Base-by-base conservation (phyloP, 2,329 filamentous ascomycete species). In the Orbilia blumenaviensis region DNA sequence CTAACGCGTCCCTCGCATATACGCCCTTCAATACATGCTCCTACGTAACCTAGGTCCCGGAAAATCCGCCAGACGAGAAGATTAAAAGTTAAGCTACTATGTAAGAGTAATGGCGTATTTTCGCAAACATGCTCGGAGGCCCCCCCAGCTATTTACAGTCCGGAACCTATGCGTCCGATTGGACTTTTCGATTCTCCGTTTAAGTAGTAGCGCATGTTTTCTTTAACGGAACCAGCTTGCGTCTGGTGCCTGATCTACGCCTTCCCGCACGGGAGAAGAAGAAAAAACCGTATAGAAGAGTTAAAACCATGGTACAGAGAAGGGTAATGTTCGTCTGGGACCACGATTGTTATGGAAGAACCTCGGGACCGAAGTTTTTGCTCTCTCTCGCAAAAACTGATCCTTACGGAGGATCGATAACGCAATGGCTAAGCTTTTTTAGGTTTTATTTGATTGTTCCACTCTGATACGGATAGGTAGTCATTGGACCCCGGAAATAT, bases 211-310 rank as follows among this genome's bases (percentile, higher is more conserved):
- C n/a, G 36, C 36, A 41, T 16, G 36, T 8, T 1, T 29, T 29
- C 5, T 7, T 16, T 3, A 48, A 25, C 29, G 12, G 48, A 54
- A 54, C 32, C 48, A n/a, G n/a, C 3, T 27, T 27, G 2, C 7
- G 16, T 21, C 12, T 56, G 50, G 50, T 56, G 50, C 52, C 52
- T 56, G 52, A 56, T 56, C 52, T 56, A 56, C 52, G 52, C 32
- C 14, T 56, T 56, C 32, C 52, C 29, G 12, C 14, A 8, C 52
- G 52, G 52, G 38, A 56, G n/a, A 25, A 16, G 32, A 56, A 32
- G 52, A 56, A 56, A n/a, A 56, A 44, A 34, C 5, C n/a, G n/a
- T n/a, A n/a, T 5, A 5, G 29, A 34, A 10, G 5, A 34, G 29
- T 10, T 5, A 10, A 34, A 46, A 36, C 52, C 52, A 56, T 56